Percentiles rank a stretch among this genome's conserved stretches.
Evolutionary conservation across 2,329 filamentous ascomycete species (phyloP).

Genomic region (Verticillium alfalfae): DNA sequence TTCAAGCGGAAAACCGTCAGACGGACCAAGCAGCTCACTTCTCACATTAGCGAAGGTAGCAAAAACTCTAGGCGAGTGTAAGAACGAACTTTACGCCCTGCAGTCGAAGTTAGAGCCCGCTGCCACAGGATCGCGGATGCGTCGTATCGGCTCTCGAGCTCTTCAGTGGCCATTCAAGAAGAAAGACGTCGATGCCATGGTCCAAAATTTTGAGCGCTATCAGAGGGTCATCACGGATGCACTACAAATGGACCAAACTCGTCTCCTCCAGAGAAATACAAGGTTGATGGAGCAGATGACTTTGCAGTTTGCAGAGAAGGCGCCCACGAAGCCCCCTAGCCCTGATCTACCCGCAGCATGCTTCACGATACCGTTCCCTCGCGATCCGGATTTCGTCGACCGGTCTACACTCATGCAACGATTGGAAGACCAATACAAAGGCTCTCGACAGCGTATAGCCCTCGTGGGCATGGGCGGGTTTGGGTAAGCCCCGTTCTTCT

Average conservation of each 20-base stretch:
- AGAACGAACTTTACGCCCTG: slow-evolving; percentile 15
- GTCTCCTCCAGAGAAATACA: too few species aligned
- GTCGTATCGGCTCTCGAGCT: slow-evolving; percentile 21
- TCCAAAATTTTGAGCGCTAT: slow-evolving; percentile 19
- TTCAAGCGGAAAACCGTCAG: neutral
- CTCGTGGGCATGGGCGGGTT: too few species aligned
- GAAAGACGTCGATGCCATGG: slow-evolving; percentile 23
- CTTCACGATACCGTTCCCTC: slow-evolving; percentile 7
- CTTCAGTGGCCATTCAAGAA: slow-evolving; percentile 32
- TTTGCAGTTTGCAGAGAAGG: neutral
- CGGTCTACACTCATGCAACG: slow-evolving; percentile 4
- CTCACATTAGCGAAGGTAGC: slow-evolving; percentile 16
- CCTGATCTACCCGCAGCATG: slow-evolving; percentile 1
- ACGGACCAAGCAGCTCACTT: slow-evolving; percentile 11
- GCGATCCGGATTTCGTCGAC: slow-evolving; percentile 10
- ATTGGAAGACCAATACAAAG: slow-evolving; percentile 2
- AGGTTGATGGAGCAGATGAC: neutral
- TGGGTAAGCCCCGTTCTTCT: too few species aligned
- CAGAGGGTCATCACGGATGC: slow-evolving; percentile 19
- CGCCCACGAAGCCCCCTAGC: neutral
- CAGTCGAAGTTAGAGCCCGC: slow-evolving; percentile 16
- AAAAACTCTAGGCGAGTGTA: slow-evolving; percentile 12
- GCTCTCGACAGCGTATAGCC: neutral
- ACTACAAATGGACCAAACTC: slow-evolving; percentile 27
- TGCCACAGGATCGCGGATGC: slow-evolving; percentile 19